Percentiles rank a stretch among this genome's conserved stretches.
Evolutionary conservation across 2,329 filamentous ascomycete species (phyloP).

Genomic region (Diaporthe helianthi): DNA sequence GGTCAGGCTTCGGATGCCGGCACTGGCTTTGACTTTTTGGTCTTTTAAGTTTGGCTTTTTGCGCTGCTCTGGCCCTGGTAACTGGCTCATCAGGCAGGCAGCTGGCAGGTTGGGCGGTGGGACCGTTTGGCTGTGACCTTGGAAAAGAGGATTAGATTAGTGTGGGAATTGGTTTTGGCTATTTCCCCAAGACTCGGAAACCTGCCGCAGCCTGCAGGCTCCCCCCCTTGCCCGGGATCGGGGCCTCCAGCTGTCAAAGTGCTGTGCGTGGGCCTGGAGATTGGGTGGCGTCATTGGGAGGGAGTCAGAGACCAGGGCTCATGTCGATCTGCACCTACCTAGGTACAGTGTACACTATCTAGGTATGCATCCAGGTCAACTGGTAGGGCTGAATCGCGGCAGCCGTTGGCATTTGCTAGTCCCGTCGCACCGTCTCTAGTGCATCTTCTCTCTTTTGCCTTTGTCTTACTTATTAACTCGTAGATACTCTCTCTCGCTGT

Average conservation of each 20-base stretch:
- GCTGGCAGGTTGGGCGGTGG: constrained; percentile 19
- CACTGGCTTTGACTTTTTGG: neutral
- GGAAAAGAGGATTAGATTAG: constrained; percentile 18
- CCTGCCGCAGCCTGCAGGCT: constrained; percentile 1
- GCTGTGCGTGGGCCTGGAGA: neutral
- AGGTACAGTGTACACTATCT: too few relatives aligned
- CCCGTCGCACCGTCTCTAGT: neutral
- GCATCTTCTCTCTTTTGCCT: neutral
- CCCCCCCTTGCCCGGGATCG: neutral
- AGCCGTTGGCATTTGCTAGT: constrained; percentile 1
- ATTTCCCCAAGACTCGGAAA: constrained; percentile 14
- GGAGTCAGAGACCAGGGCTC: constrained; percentile 1
- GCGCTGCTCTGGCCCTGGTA: neutral
- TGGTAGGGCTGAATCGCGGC: constrained; percentile 10
- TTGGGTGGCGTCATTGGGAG: constrained; percentile 12
- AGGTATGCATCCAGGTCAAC: too few relatives aligned
- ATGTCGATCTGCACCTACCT: constrained; percentile 25
- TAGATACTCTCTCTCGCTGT: too few relatives aligned
- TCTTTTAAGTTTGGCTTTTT: neutral
- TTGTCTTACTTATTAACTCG: neutral
- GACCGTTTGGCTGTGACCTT: constrained; percentile 7
- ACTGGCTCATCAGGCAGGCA: neutral
- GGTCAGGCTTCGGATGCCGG: neutral
- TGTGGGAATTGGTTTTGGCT: constrained; percentile 19
- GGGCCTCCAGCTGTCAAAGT: too few relatives aligned